These are phyloP conservation scores for Dactylorhiza incarnata DNA, from an alignment of 106 monocot genomes.

Conservation along the genomic window DNA sequence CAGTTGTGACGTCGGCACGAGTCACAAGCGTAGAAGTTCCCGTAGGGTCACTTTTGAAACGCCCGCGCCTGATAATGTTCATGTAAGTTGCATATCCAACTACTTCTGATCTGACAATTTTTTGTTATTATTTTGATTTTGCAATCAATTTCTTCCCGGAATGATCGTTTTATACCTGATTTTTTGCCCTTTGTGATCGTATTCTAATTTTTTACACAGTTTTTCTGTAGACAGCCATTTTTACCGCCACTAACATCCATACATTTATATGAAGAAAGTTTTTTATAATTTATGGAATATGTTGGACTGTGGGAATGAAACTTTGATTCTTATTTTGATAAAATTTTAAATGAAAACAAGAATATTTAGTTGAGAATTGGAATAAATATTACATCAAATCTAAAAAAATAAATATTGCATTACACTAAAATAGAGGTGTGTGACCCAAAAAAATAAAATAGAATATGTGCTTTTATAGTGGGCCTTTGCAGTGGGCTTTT, in stretches of 20 bases:
- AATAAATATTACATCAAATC: no score
- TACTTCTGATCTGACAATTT: background rate
- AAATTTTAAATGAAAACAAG: no score
- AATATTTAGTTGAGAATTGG: no score
- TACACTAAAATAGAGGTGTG: no score
- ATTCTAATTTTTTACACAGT: background rate
- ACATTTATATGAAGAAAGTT: background rate
- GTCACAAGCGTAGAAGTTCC: constrained; percentile 8
- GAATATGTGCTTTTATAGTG: no score
- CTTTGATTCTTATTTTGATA: no score
- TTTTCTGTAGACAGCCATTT: background rate
- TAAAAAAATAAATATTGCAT: no score
- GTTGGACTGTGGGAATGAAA: background rate
- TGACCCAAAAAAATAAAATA: no score
- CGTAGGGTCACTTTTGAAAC: constrained; percentile 11
- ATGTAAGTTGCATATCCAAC: constrained; percentile 27
- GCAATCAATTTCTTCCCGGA: background rate
- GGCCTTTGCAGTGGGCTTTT: no score
- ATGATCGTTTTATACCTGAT: background rate
- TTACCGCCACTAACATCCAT: background rate
- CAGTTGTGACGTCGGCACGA: constrained; percentile 4
- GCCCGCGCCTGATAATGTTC: constrained; percentile 5
- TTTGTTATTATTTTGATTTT: background rate
- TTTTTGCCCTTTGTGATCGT: background rate
- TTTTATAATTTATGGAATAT: background rate